phyloP scores from a whole-genome alignment of 306 rosid genomes.

The Senna siamea region DNA sequence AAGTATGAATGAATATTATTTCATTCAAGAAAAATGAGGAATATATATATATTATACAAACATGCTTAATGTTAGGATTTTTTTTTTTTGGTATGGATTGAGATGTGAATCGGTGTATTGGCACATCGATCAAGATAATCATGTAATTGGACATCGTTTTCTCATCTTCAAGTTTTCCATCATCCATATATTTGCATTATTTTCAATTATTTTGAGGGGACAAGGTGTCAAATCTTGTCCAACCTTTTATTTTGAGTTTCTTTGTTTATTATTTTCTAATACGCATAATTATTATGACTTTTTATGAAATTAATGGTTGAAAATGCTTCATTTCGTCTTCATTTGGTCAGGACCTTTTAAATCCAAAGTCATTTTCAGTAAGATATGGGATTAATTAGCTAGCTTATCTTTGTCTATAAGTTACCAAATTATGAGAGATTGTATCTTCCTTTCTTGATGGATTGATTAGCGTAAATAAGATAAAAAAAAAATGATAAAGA shows the following conservation, averaged over 20 bases:
- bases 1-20: not conserved
- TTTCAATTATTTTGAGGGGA: conserved; percentile 45
- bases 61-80: too few species aligned
- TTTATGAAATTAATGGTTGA: not conserved
- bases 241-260: not conserved
- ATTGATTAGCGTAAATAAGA: not conserved
- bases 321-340: not conserved
- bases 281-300: not conserved
- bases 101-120: too few species aligned
- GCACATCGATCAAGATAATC: not conserved
- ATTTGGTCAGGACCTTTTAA: conserved; percentile 1
- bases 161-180: not conserved
- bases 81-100: too few species aligned
- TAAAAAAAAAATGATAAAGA: too few species aligned
- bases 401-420: not conserved
- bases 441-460: not conserved
- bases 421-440: not conserved
- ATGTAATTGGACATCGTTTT: conserved; percentile 14
- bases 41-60: too few species aligned
- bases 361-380: conserved; percentile 7
- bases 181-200: conserved; percentile 36
- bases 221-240: conserved; percentile 34
- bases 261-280: not conserved
- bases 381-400: not conserved
- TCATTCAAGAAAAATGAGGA: not conserved